Conservation (phyloP, 192 early-diverging fungal species). For the Coemansia sp. region DNA sequence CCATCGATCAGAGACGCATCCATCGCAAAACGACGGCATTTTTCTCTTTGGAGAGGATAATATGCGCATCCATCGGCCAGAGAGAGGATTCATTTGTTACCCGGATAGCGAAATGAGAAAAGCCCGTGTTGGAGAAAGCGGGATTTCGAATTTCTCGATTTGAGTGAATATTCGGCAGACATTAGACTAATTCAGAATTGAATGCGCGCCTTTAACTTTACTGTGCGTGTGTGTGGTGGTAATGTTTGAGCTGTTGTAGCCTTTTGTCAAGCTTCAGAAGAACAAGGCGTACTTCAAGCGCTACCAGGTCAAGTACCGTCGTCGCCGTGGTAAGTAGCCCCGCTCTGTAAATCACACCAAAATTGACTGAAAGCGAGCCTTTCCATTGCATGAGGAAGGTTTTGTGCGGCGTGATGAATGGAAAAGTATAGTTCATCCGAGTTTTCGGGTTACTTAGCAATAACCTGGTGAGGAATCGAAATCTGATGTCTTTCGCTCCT, state of each 20-base stretch:
- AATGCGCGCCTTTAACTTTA: background rate
- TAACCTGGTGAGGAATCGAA: conserved; percentile 56
- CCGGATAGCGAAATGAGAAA: background rate
- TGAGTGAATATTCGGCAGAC: background rate
- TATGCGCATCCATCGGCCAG: background rate
- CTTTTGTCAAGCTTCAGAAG: conserved; percentile 85
- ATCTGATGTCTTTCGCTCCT: conserved; percentile 82
- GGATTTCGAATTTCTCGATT: background rate
- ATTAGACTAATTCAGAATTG: background rate
- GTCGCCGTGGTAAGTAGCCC: conserved; percentile 85
- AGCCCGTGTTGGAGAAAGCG: background rate
- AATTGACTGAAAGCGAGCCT: background rate
- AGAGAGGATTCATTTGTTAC: background rate
- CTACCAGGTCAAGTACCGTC: conserved; percentile 99
- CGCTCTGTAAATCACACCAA: background rate
- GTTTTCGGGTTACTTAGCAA: conserved; percentile 28
- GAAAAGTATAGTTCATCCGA: conserved; percentile 79
- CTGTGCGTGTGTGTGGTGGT: too few relatives aligned
- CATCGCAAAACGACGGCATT: conserved; percentile 6
- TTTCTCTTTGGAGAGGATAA: background rate
- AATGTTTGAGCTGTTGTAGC: conserved; percentile 33
- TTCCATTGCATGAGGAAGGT: background rate
- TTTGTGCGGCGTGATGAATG: conserved; percentile 65
- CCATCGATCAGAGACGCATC: conserved; percentile 13
- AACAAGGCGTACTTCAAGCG: conserved; percentile 99